A percentile compares a stretch with the other conserved stretches of the same genome.
phyloP scores from a whole-genome alignment of 208 protist genomes.

The Leishmania tarentolae region DNA sequence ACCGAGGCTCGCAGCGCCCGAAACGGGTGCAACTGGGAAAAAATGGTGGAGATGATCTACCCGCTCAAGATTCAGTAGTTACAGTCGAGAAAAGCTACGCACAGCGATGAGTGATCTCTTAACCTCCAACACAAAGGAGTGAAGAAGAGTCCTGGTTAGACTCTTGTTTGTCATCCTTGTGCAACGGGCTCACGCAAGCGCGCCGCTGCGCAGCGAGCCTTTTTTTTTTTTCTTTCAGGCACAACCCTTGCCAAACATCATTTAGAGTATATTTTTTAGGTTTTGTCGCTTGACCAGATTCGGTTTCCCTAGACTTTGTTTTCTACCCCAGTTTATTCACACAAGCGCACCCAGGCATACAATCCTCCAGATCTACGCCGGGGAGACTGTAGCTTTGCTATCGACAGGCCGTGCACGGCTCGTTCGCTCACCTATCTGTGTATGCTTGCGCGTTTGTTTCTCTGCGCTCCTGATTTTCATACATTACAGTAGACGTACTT shows the following conservation, averaged over 20 bases:
- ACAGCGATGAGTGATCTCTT: neutral
- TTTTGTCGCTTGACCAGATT: constrained; percentile 3
- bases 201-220: neutral
- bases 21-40: constrained; percentile 75
- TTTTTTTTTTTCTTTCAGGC: neutral
- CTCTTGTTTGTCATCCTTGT: neutral
- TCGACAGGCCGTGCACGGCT: neutral
- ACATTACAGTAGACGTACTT: neutral
- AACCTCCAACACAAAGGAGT: neutral
- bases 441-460: neutral
- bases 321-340: neutral
- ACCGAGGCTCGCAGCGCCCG: constrained; percentile 40
- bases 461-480: neutral
- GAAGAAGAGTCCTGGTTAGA: neutral
- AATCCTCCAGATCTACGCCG: neutral
- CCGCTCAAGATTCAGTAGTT: constrained; percentile 61
- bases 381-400: neutral
- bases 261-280: neutral
- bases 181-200: neutral
- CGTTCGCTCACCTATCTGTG: neutral
- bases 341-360: neutral
- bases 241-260: too few species aligned
- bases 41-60: constrained; percentile 82
- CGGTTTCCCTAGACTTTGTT: constrained; percentile 10
- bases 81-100: neutral